phyloP scores from a whole-genome alignment of 2,329 filamentous ascomycete species.

The Colletotrichum magnum region DNA sequence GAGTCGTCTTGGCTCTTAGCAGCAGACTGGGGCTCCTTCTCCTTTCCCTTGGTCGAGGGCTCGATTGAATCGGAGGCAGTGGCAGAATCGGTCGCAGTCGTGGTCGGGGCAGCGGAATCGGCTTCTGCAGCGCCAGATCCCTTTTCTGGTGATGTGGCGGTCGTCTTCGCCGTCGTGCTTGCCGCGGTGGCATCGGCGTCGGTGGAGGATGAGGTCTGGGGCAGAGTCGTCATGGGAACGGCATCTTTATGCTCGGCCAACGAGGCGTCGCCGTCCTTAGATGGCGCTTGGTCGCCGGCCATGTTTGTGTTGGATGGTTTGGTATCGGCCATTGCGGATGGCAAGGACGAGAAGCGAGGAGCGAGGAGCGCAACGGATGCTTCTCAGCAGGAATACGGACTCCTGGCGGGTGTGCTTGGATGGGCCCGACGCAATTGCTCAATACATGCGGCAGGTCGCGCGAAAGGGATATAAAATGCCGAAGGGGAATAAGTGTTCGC shows the following conservation, averaged over 20 bases:
- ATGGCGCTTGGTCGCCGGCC: slow-evolving; percentile 46
- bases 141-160: slow-evolving; percentile 19
- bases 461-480: not conserved
- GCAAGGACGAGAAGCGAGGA: slow-evolving; percentile 42
- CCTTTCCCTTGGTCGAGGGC: slow-evolving; percentile 51
- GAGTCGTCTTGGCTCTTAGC: slow-evolving; percentile 52
- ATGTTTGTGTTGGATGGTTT: slow-evolving; percentile 50
- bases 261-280: slow-evolving; percentile 43
- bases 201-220: slow-evolving; percentile 42
- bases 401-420: slow-evolving; percentile 42
- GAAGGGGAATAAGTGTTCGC: slow-evolving; percentile 3
- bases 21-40: slow-evolving; percentile 48
- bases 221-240: slow-evolving; percentile 54
- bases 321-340: slow-evolving; percentile 42
- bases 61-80: slow-evolving; percentile 37
- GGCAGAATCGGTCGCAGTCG: slow-evolving; percentile 5
- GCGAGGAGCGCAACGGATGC: slow-evolving; percentile 37
- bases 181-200: slow-evolving; percentile 28
- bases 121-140: slow-evolving; percentile 22
- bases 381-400: slow-evolving; percentile 42
- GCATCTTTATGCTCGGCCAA: slow-evolving; percentile 54
- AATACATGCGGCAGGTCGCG: slow-evolving; percentile 31
- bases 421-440: slow-evolving; percentile 25
- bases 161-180: slow-evolving; percentile 25
- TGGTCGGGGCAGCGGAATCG: not conserved